Evolutionary conservation across 495 filamentous ascomycete species (phyloP).

Genomic region (Acidomyces sp.): DNA sequence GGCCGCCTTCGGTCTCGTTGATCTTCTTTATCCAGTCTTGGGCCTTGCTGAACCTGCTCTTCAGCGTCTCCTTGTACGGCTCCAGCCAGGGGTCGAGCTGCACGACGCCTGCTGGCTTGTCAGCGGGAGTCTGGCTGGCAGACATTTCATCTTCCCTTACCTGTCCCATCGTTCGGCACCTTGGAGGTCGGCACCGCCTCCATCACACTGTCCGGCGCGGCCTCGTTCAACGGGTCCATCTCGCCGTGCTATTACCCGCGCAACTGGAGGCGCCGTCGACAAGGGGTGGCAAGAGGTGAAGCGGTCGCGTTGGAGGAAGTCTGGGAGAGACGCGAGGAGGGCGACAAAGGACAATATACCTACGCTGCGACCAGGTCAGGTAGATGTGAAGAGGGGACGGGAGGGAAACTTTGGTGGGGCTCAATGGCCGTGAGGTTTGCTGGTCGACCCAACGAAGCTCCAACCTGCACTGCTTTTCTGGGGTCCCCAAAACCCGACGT

Average conservation of each 20-base stretch:
- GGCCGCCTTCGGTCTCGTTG: constrained; percentile 68
- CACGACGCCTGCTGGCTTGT: constrained; percentile 52
- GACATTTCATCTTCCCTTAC: constrained; percentile 23
- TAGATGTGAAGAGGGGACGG: no score
- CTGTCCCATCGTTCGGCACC: constrained; percentile 39
- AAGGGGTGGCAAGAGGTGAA: no score
- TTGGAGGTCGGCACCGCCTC: constrained; percentile 22
- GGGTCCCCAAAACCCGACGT: no score
- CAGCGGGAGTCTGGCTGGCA: neutral
- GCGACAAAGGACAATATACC: no score
- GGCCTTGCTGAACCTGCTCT: constrained; percentile 64
- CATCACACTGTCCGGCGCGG: constrained; percentile 24
- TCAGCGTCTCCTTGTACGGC: constrained; percentile 68
- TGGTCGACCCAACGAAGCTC: no score
- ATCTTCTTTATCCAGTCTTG: constrained; percentile 78
- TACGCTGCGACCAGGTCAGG: no score
- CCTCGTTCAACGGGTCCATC: constrained; percentile 25
- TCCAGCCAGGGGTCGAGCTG: constrained; percentile 80
- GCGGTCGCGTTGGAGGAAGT: no score
- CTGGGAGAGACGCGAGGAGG: no score
- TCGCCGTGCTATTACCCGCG: neutral
- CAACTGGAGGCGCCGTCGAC: no score
- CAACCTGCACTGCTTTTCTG: no score
- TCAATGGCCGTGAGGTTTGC: no score
- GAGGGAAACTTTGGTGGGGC: no score